Percentiles rank a stretch among this genome's conserved stretches.
Evolutionary conservation across 2,329 filamentous ascomycete genomes (phyloP).

Genomic region (Onygenales sp.): DNA sequence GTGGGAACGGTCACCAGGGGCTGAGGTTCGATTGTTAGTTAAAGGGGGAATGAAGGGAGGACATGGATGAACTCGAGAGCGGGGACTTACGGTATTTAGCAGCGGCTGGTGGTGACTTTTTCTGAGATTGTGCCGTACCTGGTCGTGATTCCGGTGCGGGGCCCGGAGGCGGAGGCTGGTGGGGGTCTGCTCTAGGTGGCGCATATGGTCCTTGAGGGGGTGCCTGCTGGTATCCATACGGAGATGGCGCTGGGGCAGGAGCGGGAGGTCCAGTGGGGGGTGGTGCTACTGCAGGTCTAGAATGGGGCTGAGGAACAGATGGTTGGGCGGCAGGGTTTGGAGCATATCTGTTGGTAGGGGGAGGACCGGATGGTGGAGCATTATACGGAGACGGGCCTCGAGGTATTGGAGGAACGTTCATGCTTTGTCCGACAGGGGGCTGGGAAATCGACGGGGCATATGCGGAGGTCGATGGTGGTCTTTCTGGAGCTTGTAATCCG

Average conservation of each 20-base stretch:
- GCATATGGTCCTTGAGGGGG: slow-evolving; percentile 34
- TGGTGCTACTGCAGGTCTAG: slow-evolving; percentile 41
- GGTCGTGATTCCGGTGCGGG: slow-evolving; percentile 38
- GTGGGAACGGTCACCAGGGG: slow-evolving; percentile 76
- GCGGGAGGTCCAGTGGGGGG: slow-evolving; percentile 30
- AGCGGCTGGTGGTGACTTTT: slow-evolving; percentile 40
- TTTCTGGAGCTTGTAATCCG: slow-evolving; percentile 36
- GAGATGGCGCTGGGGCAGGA: slow-evolving; percentile 38
- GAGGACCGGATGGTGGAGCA: slow-evolving; percentile 59
- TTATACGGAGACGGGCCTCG: slow-evolving; percentile 82
- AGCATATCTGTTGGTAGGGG: slow-evolving; percentile 68
- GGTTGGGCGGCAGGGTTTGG: slow-evolving; percentile 53
- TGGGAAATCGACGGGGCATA: slow-evolving; percentile 53
- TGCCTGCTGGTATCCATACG: slow-evolving; percentile 44
- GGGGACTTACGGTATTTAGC: slow-evolving; percentile 57
- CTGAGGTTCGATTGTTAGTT: slow-evolving; percentile 18
- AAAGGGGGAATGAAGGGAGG: slow-evolving; percentile 3
- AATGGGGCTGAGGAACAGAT: slow-evolving; percentile 35
- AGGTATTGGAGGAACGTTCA: slow-evolving; percentile 47
- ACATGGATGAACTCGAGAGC: not conserved
- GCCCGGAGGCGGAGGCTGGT: slow-evolving; percentile 28
- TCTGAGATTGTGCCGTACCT: slow-evolving; percentile 42
- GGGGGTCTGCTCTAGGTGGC: slow-evolving; percentile 32
- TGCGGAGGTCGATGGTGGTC: slow-evolving; percentile 48
- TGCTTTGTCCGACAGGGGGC: slow-evolving; percentile 26